Percentiles rank a stretch among this genome's conserved stretches.
Conservation (phyloP, 441 rosid species). For the Corymbia calophylla region DNA sequence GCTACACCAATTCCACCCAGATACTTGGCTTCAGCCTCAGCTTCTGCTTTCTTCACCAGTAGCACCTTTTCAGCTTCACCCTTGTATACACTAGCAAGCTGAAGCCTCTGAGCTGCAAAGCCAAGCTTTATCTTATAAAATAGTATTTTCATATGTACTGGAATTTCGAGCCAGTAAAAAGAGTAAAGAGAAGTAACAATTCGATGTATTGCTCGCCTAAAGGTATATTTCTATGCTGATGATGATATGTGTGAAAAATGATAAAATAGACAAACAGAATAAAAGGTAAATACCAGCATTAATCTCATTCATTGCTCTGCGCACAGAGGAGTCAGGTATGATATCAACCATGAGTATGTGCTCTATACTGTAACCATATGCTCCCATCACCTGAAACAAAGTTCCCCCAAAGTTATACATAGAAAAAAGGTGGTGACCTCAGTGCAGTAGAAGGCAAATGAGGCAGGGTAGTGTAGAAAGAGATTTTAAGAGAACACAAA, state of each 20-base stretch:
- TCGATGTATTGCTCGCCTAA: background rate
- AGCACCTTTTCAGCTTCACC: constrained; percentile 96
- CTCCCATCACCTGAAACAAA: constrained; percentile 69
- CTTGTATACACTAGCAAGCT: constrained; percentile 95
- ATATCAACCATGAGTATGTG: constrained; percentile 97
- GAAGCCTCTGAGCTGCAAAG: constrained; percentile 85
- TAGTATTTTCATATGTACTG: background rate
- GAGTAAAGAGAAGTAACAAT: background rate
- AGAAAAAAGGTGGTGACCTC: background rate
- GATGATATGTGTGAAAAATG: background rate
- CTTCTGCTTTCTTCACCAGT: constrained; percentile 85
- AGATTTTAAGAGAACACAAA: background rate
- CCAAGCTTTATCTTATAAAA: background rate
- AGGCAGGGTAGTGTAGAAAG: background rate
- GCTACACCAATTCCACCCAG: constrained; percentile 97
- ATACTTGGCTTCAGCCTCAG: constrained; percentile 92
- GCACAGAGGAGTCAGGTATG: constrained; percentile 86
- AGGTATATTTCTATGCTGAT: background rate
- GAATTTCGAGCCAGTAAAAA: background rate
- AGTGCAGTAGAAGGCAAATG: background rate
- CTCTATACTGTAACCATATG: constrained; percentile 93
- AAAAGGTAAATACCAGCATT: constrained; percentile 61
- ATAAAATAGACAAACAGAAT: background rate
- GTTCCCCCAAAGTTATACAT: background rate
- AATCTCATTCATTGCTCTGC: constrained; percentile 97